Base-by-base conservation (phyloP, 2,329 filamentous ascomycete species). In the Diaporthe citriasiana region DNA sequence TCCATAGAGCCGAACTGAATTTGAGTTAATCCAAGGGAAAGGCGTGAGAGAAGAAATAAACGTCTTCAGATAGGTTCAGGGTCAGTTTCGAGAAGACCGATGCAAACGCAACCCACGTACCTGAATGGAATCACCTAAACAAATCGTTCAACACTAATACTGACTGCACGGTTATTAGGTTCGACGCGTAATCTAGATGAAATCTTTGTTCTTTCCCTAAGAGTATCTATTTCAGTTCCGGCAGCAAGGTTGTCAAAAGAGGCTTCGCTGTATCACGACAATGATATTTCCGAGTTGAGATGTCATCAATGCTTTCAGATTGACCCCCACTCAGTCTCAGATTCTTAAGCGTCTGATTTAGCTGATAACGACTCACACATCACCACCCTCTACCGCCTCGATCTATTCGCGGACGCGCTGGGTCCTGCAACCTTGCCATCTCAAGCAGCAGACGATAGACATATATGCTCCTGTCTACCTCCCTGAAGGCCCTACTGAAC, bases 371-470 rank as follows among this genome's bases (percentile, higher is more conserved):
- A 10, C 42, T 47, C 42, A 17, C 33, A 17, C 22, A 38, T 59
- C 33, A 38, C 22, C n/a, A 59, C 5, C 30, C 27, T 7, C 7
- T 3, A 25, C 7, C 33, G 10, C n/a, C 19, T 4, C 22, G 55
- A n/a, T 13, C 38, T 19, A 57, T 38, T 7, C 42, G 55, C 6
- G 35, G 60, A n/a, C 71, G 47, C 19, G 15, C 33, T 38, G 71
- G 71, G 71, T 87, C 84, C 73, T 83, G 82, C 8, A 87, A 57
- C 60, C 86, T 82, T 25, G 82, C 83, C 66, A 87, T 85, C 83
- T 93, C 91, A 33, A 93, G 78, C 77, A 93, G 75, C 73, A 93
- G 78, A 69, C 92, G 83, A 77, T 92, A 92, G 35, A 89, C 84
- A 83, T 91, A 92, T 2, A 89, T 84, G 30, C 87, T 85, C 77